Base-by-base conservation (phyloP, 2,329 filamentous ascomycete genomes). In the Colletotrichum sp. region DNA sequence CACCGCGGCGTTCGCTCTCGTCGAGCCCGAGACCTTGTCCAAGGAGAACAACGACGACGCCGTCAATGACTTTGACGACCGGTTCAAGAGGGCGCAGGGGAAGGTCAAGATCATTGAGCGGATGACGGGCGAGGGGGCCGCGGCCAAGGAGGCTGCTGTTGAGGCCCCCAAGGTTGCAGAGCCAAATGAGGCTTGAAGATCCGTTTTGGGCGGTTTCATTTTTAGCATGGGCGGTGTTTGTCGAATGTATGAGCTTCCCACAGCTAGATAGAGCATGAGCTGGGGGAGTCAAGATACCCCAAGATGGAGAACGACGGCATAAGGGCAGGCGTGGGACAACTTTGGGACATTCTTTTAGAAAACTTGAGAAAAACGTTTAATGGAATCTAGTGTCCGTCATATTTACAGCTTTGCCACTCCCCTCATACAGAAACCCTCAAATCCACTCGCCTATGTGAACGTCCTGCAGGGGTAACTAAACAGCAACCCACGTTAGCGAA, bases 11-110 rank as follows among this genome's bases (percentile, higher is more conserved):
- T 93, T 95, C 77, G 93, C 94, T 28, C 88, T 98, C 16, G 93
- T 95, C 5, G 95, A 98, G 82, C 93, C 93, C 0, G 92, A 92
- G 7, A 96, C 93, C 2, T 85, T 98, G 58, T 93, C 93, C 18
- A 96, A 93, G 24, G 89, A 93, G 75, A 99, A 99, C 82, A 94
- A 91, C 6, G 96, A 98, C 82, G 95, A 98, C 62, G 93, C 94
- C 1, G 96, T 99, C 26, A 94, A 94, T 66, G 96, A 98, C 80
- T 96, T 98, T 81, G 97, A 99, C 80, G 95, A 98, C 82, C 90
- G 96, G 15, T 82, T 98, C 52, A 97, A 96, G 85, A 91, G 95
- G 78, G 96, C 96, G 6, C 91, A 92, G 79, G 94, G 94, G 5
- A 98, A 98, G 83, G 91, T 91, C 2, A 98, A 96, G 84, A 90